Percentiles rank a stretch among this genome's conserved stretches.
These are phyloP conservation scores for Fraxinus excelsior DNA, from an alignment of 257 asterid species.

Conservation along the genomic window DNA sequence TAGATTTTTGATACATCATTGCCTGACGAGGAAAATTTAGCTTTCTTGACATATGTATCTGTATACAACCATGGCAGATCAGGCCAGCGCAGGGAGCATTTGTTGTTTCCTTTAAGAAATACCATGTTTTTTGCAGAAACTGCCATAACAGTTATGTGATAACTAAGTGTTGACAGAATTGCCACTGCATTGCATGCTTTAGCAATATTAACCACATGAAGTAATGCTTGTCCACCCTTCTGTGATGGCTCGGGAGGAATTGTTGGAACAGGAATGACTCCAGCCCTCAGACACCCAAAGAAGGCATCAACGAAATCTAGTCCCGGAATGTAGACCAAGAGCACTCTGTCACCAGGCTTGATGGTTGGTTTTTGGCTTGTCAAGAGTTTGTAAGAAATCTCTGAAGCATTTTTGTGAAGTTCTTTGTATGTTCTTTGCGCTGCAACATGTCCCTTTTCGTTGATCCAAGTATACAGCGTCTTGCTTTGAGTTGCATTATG, in stretches of 20 bases:
- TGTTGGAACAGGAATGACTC: constrained; percentile 60
- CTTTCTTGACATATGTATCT: constrained; percentile 55
- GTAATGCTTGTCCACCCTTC: constrained; percentile 59
- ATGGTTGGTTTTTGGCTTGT: constrained; percentile 39
- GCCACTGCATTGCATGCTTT: constrained; percentile 60
- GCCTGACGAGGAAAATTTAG: constrained; percentile 30
- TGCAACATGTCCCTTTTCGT: constrained; percentile 52
- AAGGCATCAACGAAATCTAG: constrained; percentile 70
- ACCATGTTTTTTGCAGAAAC: constrained; percentile 47
- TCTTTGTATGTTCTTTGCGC: constrained; percentile 53
- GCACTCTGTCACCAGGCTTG: constrained; percentile 55
- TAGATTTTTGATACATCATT: constrained; percentile 20
- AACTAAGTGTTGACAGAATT: constrained; percentile 58
- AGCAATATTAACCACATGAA: constrained; percentile 57
- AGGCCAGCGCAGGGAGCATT: constrained; percentile 49
- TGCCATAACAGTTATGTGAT: constrained; percentile 55
- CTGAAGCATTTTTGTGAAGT: constrained; percentile 50
- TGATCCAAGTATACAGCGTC: constrained; percentile 60
- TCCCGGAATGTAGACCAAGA: constrained; percentile 59
- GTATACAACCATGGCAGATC: constrained; percentile 65
- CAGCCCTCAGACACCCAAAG: constrained; percentile 67
- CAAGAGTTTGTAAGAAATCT: constrained; percentile 40
- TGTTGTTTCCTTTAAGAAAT: constrained; percentile 31
- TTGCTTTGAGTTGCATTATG: constrained; percentile 38
- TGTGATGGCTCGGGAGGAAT: constrained; percentile 65